Evolutionary conservation across 805 yeast species (phyloP).

Genomic region (Hanseniaspora thailandica): DNA sequence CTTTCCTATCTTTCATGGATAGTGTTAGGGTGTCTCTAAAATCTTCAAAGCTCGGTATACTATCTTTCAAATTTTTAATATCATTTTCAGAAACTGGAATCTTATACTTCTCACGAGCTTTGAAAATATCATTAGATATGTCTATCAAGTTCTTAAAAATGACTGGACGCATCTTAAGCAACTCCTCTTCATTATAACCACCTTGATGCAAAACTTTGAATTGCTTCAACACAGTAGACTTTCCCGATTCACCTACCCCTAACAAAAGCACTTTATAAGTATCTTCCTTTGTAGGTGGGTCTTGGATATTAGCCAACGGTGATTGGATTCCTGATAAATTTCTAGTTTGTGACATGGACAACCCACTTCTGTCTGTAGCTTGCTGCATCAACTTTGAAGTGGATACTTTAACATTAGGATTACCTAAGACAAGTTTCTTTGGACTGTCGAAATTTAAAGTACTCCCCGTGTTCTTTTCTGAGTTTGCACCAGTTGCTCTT

Average conservation of each 20-base stretch:
- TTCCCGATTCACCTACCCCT: slow-evolving; percentile 61
- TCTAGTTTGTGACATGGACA: background rate
- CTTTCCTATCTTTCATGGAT: background rate
- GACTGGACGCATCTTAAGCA: slow-evolving; percentile 62
- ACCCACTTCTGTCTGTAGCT: background rate
- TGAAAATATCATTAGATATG: slow-evolving; percentile 58
- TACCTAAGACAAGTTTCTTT: background rate
- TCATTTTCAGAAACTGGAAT: slow-evolving; percentile 14
- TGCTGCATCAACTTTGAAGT: background rate
- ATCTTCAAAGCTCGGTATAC: background rate
- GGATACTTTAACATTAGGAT: background rate
- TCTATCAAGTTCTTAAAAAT: slow-evolving; percentile 69
- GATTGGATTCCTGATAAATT: background rate
- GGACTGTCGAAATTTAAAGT: background rate
- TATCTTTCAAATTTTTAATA: background rate
- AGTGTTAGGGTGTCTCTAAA: background rate
- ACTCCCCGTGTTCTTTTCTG: background rate
- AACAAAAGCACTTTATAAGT: slow-evolving; percentile 51
- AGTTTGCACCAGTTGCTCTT: background rate
- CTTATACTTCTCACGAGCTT: slow-evolving; percentile 38
- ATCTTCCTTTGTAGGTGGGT: background rate
- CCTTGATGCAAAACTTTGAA: slow-evolving; percentile 28
- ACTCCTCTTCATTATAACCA: slow-evolving; percentile 41
- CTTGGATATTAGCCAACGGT: background rate
- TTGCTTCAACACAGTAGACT: slow-evolving; percentile 33